phyloP scores from a whole-genome alignment of 2,329 filamentous ascomycete genomes.

The Polytolypa hystricis region DNA sequence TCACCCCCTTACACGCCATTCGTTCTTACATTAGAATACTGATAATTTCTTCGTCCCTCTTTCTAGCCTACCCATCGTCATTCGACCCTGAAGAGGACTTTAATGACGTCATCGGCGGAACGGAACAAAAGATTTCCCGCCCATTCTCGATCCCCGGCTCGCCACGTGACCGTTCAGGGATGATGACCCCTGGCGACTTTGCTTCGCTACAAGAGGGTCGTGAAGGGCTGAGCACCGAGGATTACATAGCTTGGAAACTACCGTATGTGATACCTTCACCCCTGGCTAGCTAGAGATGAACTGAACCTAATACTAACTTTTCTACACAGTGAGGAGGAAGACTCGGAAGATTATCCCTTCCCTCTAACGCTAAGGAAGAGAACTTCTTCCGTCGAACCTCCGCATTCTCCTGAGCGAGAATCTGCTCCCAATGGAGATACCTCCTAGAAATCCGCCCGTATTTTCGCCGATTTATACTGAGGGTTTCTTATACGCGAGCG shows the following conservation, averaged over 20 bases:
- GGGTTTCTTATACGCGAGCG: no score
- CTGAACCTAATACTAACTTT: no score
- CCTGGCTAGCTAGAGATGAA: no score
- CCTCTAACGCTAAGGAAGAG: conserved; percentile 54
- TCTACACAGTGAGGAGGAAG: conserved; percentile 82
- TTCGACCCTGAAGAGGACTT: conserved; percentile 69
- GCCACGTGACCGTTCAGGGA: conserved; percentile 77
- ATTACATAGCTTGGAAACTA: conserved; percentile 96
- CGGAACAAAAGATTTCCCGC: conserved; percentile 88
- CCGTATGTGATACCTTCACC: conserved; percentile 56
- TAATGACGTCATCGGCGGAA: conserved; percentile 81
- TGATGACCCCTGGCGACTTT: conserved; percentile 99
- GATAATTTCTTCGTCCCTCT: conserved; percentile 9
- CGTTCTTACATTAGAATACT: neutral
- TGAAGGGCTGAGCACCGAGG: conserved; percentile 87
- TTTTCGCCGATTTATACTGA: no score
- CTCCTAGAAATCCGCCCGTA: no score
- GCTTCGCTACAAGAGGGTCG: conserved; percentile 88
- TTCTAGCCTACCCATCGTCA: conserved; percentile 67
- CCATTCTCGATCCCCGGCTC: conserved; percentile 91
- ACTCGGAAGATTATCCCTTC: conserved; percentile 66
- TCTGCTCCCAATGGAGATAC: conserved; percentile 1
- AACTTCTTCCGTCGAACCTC: conserved; percentile 18
- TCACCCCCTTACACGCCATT: neutral
- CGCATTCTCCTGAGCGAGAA: conserved; percentile 21